Percentiles rank a stretch among this genome's conserved stretches.
Conservation (phyloP, 495 filamentous ascomycete species). For the Cercophora newfieldiana region DNA sequence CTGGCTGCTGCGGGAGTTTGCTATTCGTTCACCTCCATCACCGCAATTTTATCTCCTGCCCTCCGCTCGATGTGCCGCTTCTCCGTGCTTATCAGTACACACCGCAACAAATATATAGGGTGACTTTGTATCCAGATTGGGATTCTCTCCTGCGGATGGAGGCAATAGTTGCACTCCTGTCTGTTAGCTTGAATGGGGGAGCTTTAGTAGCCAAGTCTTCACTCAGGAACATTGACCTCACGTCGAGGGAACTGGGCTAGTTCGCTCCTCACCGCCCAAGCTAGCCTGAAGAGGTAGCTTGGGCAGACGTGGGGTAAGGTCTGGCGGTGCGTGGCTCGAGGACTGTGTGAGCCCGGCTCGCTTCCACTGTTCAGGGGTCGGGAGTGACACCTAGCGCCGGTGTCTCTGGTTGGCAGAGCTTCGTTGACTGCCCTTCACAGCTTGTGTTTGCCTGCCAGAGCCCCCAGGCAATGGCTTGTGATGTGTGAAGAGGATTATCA, state of each 20-base stretch:
- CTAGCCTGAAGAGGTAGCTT: neutral
- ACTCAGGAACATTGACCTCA: neutral
- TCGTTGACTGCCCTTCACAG: neutral
- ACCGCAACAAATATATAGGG: too few relatives aligned
- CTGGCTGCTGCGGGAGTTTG: too few relatives aligned
- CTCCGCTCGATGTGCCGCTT: too few relatives aligned
- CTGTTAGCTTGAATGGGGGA: neutral
- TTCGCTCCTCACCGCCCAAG: neutral
- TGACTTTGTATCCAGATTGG: neutral
- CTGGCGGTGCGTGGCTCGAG: neutral
- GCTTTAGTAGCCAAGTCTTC: neutral
- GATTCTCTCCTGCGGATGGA: neutral
- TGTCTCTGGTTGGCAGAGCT: neutral
- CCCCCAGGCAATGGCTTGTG: neutral
- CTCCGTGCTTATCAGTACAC: too few relatives aligned
- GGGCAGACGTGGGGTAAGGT: neutral
- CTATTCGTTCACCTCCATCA: neutral
- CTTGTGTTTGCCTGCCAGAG: neutral
- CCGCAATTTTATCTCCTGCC: neutral
- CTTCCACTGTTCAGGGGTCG: constrained; percentile 10
- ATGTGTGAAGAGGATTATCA: constrained; percentile 3
- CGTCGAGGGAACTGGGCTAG: too few relatives aligned
- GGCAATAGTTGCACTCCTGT: neutral
- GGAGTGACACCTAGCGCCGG: neutral
- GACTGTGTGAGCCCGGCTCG: constrained; percentile 4